phyloP scores from a whole-genome alignment of 108 stramenopile species.

The Discostella stelligeroides region DNA sequence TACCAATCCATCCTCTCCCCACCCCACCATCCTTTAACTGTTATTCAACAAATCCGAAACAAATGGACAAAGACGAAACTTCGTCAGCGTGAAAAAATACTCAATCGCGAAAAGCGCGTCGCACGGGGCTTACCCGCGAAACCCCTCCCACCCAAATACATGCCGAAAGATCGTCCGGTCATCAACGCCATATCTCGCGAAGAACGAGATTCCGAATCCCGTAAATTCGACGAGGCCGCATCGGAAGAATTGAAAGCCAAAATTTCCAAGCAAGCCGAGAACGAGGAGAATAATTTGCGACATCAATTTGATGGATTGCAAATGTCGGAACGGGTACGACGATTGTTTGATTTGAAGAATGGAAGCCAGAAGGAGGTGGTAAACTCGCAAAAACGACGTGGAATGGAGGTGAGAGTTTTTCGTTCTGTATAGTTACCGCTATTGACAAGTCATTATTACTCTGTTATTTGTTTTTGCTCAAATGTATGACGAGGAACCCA shows the following conservation, averaged over 20 bases:
- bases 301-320: conserved; percentile 44
- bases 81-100: conserved; percentile 43
- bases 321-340: conserved; percentile 76
- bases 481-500: no score
- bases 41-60: conserved; percentile 10
- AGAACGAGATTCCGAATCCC: conserved; percentile 62
- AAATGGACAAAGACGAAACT: conserved; percentile 40
- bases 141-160: conserved; percentile 65
- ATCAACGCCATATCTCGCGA: conserved; percentile 69
- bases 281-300: conserved; percentile 36
- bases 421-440: background rate
- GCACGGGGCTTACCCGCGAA: conserved; percentile 44
- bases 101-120: conserved; percentile 42
- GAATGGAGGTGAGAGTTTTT: conserved; percentile 67
- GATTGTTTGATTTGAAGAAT: conserved; percentile 80
- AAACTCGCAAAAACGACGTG: conserved; percentile 76
- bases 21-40: background rate
- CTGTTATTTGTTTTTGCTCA: background rate
- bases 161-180: conserved; percentile 69
- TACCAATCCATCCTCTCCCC: background rate
- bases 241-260: conserved; percentile 63
- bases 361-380: conserved; percentile 80
- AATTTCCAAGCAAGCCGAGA: conserved; percentile 49
- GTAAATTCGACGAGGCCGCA: conserved; percentile 52
- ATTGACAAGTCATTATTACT: no score